phyloP scores from a whole-genome alignment of 768 basidiomycete genomes.

The Austroboletus eburneus region DNA sequence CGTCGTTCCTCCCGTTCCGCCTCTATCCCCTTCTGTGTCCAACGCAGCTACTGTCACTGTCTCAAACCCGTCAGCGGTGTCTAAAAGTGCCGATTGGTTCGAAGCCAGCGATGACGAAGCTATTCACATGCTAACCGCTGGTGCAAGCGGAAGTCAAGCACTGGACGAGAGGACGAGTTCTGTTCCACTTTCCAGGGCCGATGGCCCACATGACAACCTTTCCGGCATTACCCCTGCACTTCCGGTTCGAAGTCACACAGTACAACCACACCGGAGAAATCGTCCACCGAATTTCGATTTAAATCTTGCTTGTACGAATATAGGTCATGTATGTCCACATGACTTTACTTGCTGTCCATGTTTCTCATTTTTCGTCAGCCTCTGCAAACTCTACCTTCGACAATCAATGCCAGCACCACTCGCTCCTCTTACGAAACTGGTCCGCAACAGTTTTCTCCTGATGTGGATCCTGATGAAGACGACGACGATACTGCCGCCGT shows the following conservation, averaged over 20 bases:
- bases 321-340: conserved; percentile 33
- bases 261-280: conserved; percentile 39
- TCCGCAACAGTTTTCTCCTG: conserved; percentile 35
- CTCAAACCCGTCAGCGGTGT: conserved; percentile 37
- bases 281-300: conserved; percentile 72
- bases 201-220: conserved; percentile 19
- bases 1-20: conserved; percentile 37
- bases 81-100: conserved; percentile 64
- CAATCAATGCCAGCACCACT: conserved; percentile 23
- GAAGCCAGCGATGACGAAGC: conserved; percentile 85
- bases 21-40: conserved; percentile 36
- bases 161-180: conserved; percentile 80
- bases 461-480: conserved; percentile 52
- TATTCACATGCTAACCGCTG: conserved; percentile 77
- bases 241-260: conserved; percentile 28
- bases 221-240: conserved; percentile 18
- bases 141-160: conserved; percentile 74
- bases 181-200: conserved; percentile 30
- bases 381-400: conserved; percentile 43
- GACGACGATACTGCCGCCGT: conserved; percentile 42
- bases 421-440: conserved; percentile 19
- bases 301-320: conserved; percentile 36
- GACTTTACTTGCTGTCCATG: conserved; percentile 59
- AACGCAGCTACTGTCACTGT: conserved; percentile 30
- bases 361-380: conserved; percentile 65